Evolutionary conservation across 371 early-diverging fungal species (phyloP).

Genomic region (Syncephalastrum sp.): DNA sequence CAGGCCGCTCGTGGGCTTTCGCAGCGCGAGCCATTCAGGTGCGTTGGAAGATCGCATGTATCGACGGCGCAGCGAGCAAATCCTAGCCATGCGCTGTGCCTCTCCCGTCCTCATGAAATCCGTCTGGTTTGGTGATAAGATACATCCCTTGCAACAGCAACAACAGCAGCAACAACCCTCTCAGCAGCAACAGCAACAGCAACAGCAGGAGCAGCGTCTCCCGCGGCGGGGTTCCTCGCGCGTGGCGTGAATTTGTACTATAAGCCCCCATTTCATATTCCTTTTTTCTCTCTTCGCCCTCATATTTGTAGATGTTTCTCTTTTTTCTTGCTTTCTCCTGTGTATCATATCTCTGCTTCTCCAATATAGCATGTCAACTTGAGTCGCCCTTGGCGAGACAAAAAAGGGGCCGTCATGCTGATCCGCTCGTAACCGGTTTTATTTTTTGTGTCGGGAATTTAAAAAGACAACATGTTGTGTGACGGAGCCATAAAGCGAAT

Average conservation of each 20-base stretch:
- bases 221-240: neutral
- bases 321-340: conserved; percentile 4
- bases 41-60: neutral
- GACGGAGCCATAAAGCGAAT: too few species aligned
- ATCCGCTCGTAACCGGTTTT: too few species aligned
- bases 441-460: too few species aligned
- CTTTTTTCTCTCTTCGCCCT: conserved; percentile 2
- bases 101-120: conserved; percentile 4
- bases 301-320: conserved; percentile 4
- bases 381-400: too few species aligned
- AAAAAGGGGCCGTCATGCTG: too few species aligned
- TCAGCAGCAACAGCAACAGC: too few species aligned
- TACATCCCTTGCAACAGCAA: neutral
- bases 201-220: too few species aligned
- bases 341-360: conserved; percentile 1
- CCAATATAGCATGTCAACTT: too few species aligned
- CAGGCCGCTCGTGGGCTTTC: neutral
- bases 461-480: too few species aligned
- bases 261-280: neutral
- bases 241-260: conserved; percentile 5
- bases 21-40: conserved; percentile 10
- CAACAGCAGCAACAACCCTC: neutral
- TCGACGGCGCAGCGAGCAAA: conserved; percentile 8
- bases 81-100: neutral
- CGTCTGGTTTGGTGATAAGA: neutral